Evolutionary conservation across 768 basidiomycete genomes (phyloP).

Genomic region (Lactarius deliciosus): DNA sequence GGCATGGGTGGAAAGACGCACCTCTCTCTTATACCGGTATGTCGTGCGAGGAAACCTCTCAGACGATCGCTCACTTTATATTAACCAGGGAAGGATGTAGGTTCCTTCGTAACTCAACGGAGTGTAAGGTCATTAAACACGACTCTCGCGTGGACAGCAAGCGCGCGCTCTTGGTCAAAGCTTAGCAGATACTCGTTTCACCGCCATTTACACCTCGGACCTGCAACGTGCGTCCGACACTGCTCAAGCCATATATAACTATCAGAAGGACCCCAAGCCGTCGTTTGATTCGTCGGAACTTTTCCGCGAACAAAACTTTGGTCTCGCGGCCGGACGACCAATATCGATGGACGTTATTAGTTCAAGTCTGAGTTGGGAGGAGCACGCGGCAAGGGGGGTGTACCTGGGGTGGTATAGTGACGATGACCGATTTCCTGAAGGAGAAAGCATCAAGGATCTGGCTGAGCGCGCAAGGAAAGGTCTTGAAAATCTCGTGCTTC

Average conservation of each 20-base stretch:
- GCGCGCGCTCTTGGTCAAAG: slow-evolving; percentile 49
- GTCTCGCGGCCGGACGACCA: slow-evolving; percentile 63
- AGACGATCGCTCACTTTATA: not conserved
- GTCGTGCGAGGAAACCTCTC: not conserved
- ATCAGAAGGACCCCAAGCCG: slow-evolving; percentile 48
- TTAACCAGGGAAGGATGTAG: slow-evolving; percentile 36
- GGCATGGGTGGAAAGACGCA: slow-evolving; percentile 78
- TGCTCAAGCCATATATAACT: slow-evolving; percentile 52
- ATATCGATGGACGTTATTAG: slow-evolving; percentile 38
- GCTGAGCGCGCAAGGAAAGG: slow-evolving; percentile 51
- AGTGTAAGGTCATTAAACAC: not conserved
- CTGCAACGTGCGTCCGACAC: slow-evolving; percentile 64
- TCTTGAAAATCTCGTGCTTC: slow-evolving; percentile 53
- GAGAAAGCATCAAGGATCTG: slow-evolving; percentile 68
- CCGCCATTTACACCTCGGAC: slow-evolving; percentile 63
- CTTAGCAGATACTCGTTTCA: slow-evolving; percentile 49
- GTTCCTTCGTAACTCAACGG: not conserved
- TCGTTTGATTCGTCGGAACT: slow-evolving; percentile 48
- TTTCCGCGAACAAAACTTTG: slow-evolving; percentile 69
- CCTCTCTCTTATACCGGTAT: slow-evolving; percentile 71
- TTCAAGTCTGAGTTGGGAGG: slow-evolving; percentile 35
- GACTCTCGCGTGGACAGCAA: slow-evolving; percentile 31
- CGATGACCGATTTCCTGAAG: slow-evolving; percentile 59
- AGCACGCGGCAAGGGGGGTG: slow-evolving; percentile 51
- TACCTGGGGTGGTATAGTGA: slow-evolving; percentile 52